Base-by-base conservation (phyloP, 768 basidiomycete genomes). In the Cystofilobasidium ferigula region DNA sequence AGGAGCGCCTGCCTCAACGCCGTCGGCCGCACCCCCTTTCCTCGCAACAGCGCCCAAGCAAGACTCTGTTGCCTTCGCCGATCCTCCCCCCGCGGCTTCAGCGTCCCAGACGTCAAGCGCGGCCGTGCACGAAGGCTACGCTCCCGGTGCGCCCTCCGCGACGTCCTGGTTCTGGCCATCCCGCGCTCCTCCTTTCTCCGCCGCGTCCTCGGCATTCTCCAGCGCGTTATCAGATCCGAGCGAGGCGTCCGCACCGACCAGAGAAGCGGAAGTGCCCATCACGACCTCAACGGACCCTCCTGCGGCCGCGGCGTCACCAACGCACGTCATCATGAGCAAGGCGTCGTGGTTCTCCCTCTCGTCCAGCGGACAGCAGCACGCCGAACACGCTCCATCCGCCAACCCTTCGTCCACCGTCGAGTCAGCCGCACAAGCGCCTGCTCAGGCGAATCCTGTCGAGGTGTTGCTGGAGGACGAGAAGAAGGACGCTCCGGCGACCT, bases 381-480 rank as follows among this genome's bases (percentile, higher is more conserved):
- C 62, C n/a, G n/a, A n/a, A n/a, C n/a, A n/a, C n/a, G n/a, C n/a
- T n/a, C n/a, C n/a, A n/a, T n/a, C n/a, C n/a, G n/a, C n/a, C n/a
- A n/a, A 57, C 13, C 62, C 62, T 26, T 63, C 62, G 8, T 63
- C 62, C 12, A 24, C 57, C 30, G 54, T 36, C 1, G 26, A 43
- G 20, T 42, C 40, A n/a, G 43, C 56, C 9, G 51, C 8, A 40
- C 38, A 8, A 40, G 38, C 8, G 9, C 38, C 16, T 40, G 38
- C 8, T 16, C 38, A 40, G 38, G 16, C 16, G 38, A 40, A 8
- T 40, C 38, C 38, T 16, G 8, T 40, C 22, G 53, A 35, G 1
- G n/a, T 51, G 24, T 34, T 20, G n/a, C 36, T 28, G 8, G 35
- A 36, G 35, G 38, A 40, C n/a, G 43, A 18, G 1, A n/a, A 32